A percentile compares a stretch with the other conserved stretches of the same genome.
Conservation (phyloP, 2,329 filamentous ascomycete genomes). For the Coniochaeta ligniaria region DNA sequence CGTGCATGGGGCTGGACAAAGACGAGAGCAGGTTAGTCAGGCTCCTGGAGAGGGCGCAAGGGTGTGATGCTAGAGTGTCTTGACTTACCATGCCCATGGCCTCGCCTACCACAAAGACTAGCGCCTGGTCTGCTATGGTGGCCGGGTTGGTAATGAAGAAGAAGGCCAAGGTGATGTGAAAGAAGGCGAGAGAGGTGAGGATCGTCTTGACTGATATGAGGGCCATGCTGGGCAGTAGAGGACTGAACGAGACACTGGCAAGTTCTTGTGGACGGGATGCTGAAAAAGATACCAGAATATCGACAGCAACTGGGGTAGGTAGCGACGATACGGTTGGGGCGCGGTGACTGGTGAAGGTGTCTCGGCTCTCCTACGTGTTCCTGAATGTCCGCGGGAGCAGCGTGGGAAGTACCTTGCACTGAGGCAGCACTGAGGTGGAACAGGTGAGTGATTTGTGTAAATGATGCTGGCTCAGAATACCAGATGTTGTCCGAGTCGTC, state of each 20-base stretch:
- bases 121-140: constrained; percentile 67
- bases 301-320: too few relatives aligned
- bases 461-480: neutral
- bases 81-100: constrained; percentile 68
- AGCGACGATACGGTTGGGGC: too few relatives aligned
- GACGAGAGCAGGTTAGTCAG: neutral
- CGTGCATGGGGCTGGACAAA: constrained; percentile 52
- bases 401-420: too few relatives aligned
- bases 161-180: constrained; percentile 77
- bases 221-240: constrained; percentile 51
- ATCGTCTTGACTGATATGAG: constrained; percentile 75
- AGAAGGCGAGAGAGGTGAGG: constrained; percentile 73
- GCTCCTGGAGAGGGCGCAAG: neutral
- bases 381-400: too few relatives aligned
- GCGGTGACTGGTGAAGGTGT: neutral
- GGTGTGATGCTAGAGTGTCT: neutral
- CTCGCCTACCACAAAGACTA: constrained; percentile 77
- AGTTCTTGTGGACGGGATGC: neutral
- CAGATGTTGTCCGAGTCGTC: neutral
- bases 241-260: neutral
- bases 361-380: neutral
- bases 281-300: too few relatives aligned
- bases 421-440: neutral
- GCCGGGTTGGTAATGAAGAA: constrained; percentile 73
- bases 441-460: neutral